Conservation (phyloP, 2,329 filamentous ascomycete species). For the Fusarium concolor region DNA sequence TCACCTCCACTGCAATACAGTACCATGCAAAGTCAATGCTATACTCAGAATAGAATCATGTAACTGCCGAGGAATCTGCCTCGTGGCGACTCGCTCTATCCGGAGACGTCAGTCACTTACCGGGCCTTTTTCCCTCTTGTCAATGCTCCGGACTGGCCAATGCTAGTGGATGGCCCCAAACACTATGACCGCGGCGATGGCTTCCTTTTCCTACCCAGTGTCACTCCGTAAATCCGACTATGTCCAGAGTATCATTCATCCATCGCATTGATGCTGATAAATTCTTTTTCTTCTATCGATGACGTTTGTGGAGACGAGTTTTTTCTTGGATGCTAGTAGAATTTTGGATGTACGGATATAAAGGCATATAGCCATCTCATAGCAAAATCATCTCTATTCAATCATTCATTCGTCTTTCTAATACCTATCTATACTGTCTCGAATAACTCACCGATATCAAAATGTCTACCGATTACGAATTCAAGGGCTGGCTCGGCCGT, state of each 20-base stretch:
- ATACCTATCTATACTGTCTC: too few relatives aligned
- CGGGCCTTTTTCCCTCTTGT: conserved; percentile 10
- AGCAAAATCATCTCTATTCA: not conserved
- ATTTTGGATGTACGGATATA: not conserved
- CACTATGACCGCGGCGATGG: conserved; percentile 26
- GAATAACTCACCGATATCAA: conserved; percentile 14
- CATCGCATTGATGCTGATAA: conserved; percentile 26
- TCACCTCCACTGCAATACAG: not conserved
- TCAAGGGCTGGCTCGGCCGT: conserved; percentile 64
- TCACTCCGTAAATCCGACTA: conserved; percentile 21
- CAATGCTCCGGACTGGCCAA: not conserved
- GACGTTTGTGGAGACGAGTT: conserved; percentile 28
- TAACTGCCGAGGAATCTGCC: conserved; percentile 16
- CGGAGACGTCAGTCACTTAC: conserved; percentile 1
- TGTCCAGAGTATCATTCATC: conserved; percentile 11
- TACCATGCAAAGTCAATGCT: too few relatives aligned
- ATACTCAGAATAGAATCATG: not conserved
- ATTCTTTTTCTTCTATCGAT: conserved; percentile 20
- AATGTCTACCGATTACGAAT: conserved; percentile 57
- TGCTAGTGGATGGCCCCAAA: not conserved
- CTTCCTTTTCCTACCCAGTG: conserved; percentile 21
- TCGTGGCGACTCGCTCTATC: conserved; percentile 24
- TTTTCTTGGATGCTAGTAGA: conserved; percentile 10
- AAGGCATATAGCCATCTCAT: conserved; percentile 9
- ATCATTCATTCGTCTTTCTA: not conserved